Evolutionary conservation across 2,329 filamentous ascomycete species (phyloP), one percentile per base, ranked within the genome.

Genomic region (Ceratocystis ficicola): DNA sequence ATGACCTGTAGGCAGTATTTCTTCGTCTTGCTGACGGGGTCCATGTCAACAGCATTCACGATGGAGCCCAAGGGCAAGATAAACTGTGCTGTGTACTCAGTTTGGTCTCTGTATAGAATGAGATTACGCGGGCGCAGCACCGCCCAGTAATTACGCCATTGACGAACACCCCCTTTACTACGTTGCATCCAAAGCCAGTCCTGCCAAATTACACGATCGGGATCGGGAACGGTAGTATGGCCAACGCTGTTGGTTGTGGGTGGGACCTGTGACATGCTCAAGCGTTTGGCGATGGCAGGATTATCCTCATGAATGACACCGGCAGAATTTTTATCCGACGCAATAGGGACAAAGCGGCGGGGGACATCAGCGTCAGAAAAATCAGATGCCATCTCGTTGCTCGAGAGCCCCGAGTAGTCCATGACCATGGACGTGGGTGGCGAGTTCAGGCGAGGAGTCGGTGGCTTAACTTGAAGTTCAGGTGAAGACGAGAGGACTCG

Each of bases 141-240:
- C 12, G 88, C 88, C 94, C 94, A 97, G 67, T 91, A 82, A 71
- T 90, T 87, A 79, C 96, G 96, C 94, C 94, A 99, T 72, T 95
- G 89, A 60, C 88, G 86, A 65, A 99, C 80, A 7, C 91, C 90
- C 25, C 87, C 82, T 72, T 90, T 92, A 68, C 86, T 89, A 71
- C 89, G 90, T 66, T 96, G 82, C 68, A 90, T 85, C 74, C 89
- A 88, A 41, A 97, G 83, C 81, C 90, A 92, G 63, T 93, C 92
- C 73, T 97, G 91, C 82, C 89, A 96, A 57, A 97, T 83, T n/a
- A 97, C 87, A 30, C 92, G 87, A 73, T 96, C 92, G 0, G 87
- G 86, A 69, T 94, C 90, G 65, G 81, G 78, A 65, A 87, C 81
- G 69, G 66, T 12, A 72, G 70, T 62, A 74, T 69, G 67, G 73